phyloP scores from a whole-genome alignment of 2,329 filamentous ascomycete genomes.

The Hypoxylon sp. region DNA sequence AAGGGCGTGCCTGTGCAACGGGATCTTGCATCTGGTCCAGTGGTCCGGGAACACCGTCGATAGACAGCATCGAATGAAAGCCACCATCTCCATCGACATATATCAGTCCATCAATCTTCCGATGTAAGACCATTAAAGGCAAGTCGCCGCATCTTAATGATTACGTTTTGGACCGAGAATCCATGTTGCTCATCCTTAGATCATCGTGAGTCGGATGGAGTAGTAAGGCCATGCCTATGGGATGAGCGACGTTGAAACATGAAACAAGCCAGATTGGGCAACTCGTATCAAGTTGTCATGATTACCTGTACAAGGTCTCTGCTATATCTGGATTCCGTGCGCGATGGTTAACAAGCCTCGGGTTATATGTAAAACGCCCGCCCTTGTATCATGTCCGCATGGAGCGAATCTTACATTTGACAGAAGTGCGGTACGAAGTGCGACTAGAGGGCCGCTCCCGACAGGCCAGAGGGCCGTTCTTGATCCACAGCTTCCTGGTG shows the following conservation, averaged over 20 bases:
- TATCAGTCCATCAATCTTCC: constrained; percentile 1
- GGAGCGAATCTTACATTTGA: constrained; percentile 8
- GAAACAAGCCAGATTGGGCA: constrained; percentile 37
- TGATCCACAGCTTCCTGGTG: constrained; percentile 6
- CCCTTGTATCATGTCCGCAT: constrained; percentile 18
- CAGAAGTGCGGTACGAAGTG: constrained; percentile 2
- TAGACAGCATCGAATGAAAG: constrained; percentile 1
- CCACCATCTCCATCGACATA: background rate
- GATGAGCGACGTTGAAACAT: constrained; percentile 20
- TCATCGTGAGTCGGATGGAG: background rate
- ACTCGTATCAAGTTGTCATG: constrained; percentile 27
- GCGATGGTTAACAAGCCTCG: constrained; percentile 14
- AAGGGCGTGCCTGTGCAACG: constrained; percentile 2
- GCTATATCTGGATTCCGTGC: constrained; percentile 15
- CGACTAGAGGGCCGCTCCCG: constrained; percentile 6
- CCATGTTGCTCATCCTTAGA: constrained; percentile 38
- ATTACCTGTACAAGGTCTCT: constrained; percentile 9
- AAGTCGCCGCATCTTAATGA: background rate
- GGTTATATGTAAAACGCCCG: constrained; percentile 25
- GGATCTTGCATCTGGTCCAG: constrained; percentile 23
- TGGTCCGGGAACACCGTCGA: background rate
- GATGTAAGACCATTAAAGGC: constrained; percentile 14
- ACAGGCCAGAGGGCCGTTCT: constrained; percentile 9
- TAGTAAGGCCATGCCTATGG: background rate
- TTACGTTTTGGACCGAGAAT: constrained; percentile 7